Base-by-base conservation (phyloP, 2,329 filamentous ascomycete species). In the Orbilia quercus region DNA sequence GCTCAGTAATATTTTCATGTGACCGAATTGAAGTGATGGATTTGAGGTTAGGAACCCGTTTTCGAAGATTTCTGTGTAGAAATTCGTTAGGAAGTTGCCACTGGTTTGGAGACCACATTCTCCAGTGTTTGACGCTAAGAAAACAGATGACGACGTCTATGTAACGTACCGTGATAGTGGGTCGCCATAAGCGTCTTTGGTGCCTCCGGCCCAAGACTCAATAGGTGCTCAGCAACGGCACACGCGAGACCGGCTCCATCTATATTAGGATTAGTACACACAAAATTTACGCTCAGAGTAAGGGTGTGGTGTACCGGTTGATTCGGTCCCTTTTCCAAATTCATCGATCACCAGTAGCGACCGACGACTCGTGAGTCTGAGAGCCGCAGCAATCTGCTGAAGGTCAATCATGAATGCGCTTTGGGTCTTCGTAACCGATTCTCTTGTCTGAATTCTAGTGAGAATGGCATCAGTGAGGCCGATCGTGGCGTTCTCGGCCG, bases 391-490 rank as follows among this genome's bases (percentile, higher is more conserved):
- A 9, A 95, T 88, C 78, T 99, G 94, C 77, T 95, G 91, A 16
- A 99, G 81, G 77, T 99, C 95, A 58, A 91, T 91, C 86, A 89
- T 88, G 79, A 90, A 90, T 2, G 87, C 86, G 76, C 87, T 89
- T 78, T 89, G 87, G 7, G 84, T 82, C 75, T 84, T 84, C 1
- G 88, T 89, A 1, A 90, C 87, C 14, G 86, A 88, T 77, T 90
- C 88, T 34, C 69, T 74, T 3, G 77, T 78, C 38, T 78, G 76
- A 22, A 78, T 78, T 40, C 77, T 57, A 2, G 76, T 96, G 53
- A 98, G 82, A 48, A 99, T 96, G 78, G 91, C 96, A 82, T 98
- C 95, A 0, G 94, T 97, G 36, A 98, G 81, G 0, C 95, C 94
- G 74, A 99, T 89, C 0, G 81, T 85, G 7, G 93, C 94, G 25